These are phyloP conservation scores for Scorias spongiosa DNA, from an alignment of 2,329 filamentous ascomycete genomes.

Conservation along the genomic window DNA sequence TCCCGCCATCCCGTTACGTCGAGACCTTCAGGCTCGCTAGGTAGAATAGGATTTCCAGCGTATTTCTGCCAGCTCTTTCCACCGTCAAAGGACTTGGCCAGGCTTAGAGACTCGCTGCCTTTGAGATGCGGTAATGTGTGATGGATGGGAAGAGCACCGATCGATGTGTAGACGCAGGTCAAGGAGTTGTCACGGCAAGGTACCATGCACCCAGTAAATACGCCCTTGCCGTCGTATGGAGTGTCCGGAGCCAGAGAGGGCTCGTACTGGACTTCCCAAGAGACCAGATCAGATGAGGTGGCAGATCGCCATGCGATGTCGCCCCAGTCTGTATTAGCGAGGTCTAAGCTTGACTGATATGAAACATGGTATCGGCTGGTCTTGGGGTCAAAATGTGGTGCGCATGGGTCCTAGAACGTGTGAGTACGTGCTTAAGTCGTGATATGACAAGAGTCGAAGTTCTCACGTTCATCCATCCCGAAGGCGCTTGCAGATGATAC, in stretches of 20 bases:
- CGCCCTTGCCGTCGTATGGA: constrained; percentile 25
- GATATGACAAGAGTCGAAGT: too few relatives aligned
- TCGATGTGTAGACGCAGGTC: constrained; percentile 27
- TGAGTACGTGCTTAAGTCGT: too few relatives aligned
- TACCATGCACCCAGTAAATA: constrained; percentile 28
- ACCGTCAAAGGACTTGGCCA: constrained; percentile 24
- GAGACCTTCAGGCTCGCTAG: constrained; percentile 19
- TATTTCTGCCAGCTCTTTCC: constrained; percentile 24
- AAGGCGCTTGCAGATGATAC: too few relatives aligned
- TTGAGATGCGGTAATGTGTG: constrained; percentile 23
- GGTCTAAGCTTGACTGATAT: constrained; percentile 27
- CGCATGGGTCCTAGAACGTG: constrained; percentile 23
- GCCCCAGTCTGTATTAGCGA: constrained; percentile 26
- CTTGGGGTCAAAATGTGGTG: constrained; percentile 23
- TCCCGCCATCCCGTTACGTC: constrained; percentile 29
- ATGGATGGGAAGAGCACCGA: constrained; percentile 25
- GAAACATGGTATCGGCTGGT: constrained; percentile 27
- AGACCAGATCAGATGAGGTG: constrained; percentile 23
- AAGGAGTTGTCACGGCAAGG: constrained; percentile 18
- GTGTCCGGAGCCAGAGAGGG: constrained; percentile 21
- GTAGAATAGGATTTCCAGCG: constrained; percentile 24
- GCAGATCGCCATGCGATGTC: constrained; percentile 29
- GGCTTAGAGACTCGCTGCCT: constrained; percentile 24
- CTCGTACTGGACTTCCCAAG: constrained; percentile 19
- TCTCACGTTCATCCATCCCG: too few relatives aligned